Base-by-base conservation (phyloP, 129 eudicot genomes). In the Artemisia tridentata region DNA sequence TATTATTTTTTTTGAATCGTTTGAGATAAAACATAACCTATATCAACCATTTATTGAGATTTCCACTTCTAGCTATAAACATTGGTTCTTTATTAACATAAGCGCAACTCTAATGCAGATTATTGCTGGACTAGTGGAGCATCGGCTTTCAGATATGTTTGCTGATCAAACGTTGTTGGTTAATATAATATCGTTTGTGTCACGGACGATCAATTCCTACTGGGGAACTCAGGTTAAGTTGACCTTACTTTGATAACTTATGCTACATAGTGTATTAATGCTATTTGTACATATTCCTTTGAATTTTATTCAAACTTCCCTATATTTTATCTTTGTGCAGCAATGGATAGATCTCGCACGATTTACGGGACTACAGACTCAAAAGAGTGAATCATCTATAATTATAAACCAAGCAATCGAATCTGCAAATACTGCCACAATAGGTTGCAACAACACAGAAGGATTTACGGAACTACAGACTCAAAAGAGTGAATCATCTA, bases 271-370 rank as follows among this genome's bases (percentile, higher is more conserved):
- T 48, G 72, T 45, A n/a, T 51, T 51, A 47, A 29, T 0, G 66
- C 58, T 20, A 11, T 41, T 38, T 34, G 51, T 67, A 62, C 38
- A 52, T 5, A 8, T 23, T 7, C 4, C 45, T 6, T 54, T 20
- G 31, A 17, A 7, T 60, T 48, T 29, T 13, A 25, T 45, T 7
- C 66, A 27, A 23, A 38, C 14, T 7, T 27, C n/a, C 15, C 43
- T 15, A 29, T 46, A 16, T 75, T 21, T 47, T 65, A 70, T 73
- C 12, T 68, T 54, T 67, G 8, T 80, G 82, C 99, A 93, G 99
- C 99, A 90, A 93, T 93, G 99, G 99, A 72, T 93, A 25, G 99
- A 93, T 88, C 85, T 93, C 69, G 99, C 99, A 46, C 84, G 96
- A 46, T 79, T 71, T 78, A 93, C 96, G 11, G 99, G 99, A 65